Conservation (phyloP, 2,329 filamentous ascomycete genomes). For the Lojkania enalia region DNA sequence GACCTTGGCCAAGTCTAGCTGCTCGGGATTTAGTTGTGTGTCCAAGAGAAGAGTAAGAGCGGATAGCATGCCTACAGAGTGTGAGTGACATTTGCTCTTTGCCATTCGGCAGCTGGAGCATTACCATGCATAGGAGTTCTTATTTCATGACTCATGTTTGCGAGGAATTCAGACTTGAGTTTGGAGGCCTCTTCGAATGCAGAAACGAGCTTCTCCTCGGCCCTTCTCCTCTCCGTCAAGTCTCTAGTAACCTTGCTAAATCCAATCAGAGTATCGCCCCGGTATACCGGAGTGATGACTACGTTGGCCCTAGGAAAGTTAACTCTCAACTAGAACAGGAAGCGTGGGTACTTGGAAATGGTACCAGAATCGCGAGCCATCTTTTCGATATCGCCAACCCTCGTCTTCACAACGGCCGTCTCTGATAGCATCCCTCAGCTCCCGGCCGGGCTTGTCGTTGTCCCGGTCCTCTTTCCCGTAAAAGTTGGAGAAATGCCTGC, state of each 20-base stretch:
- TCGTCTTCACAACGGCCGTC: slow-evolving; percentile 63
- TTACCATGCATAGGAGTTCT: slow-evolving; percentile 64
- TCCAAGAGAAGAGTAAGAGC: slow-evolving; percentile 62
- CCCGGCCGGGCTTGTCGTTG: slow-evolving; percentile 55
- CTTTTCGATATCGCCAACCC: slow-evolving; percentile 62
- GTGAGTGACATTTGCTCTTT: slow-evolving; percentile 1
- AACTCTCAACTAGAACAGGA: too few species aligned
- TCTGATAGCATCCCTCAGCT: slow-evolving; percentile 57
- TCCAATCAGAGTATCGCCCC: slow-evolving; percentile 57
- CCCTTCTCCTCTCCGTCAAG: slow-evolving; percentile 58
- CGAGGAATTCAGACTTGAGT: slow-evolving; percentile 64
- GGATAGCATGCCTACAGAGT: slow-evolving; percentile 55
- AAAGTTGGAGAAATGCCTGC: slow-evolving; percentile 62
- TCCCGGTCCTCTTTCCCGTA: slow-evolving; percentile 57
- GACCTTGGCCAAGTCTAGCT: slow-evolving; percentile 60
- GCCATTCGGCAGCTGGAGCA: not conserved
- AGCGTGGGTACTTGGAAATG: not conserved
- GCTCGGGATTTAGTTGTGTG: slow-evolving; percentile 56
- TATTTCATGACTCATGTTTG: slow-evolving; percentile 68
- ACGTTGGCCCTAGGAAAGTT: slow-evolving; percentile 55
- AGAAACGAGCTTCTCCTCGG: slow-evolving; percentile 58
- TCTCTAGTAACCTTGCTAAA: slow-evolving; percentile 64
- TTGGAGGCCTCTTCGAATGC: slow-evolving; percentile 66
- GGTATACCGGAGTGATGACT: slow-evolving; percentile 60
- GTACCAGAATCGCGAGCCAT: slow-evolving; percentile 61